A percentile compares a stretch with the other conserved stretches of the same genome.
Evolutionary conservation across 2,329 filamentous ascomycete genomes (phyloP).

Genomic region (Cryoendolithus antarcticus): DNA sequence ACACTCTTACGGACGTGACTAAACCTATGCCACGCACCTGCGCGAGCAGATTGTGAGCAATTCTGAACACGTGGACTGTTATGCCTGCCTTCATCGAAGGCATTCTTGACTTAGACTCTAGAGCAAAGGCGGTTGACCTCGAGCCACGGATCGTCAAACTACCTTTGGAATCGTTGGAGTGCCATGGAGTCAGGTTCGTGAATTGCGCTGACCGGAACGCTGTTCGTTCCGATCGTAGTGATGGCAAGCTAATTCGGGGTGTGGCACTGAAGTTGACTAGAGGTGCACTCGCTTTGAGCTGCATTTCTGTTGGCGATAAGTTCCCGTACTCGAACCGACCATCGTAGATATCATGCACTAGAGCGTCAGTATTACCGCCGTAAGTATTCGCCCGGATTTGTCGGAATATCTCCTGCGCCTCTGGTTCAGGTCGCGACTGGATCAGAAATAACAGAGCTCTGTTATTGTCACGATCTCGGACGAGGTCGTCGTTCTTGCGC

Average conservation of each 20-base stretch:
- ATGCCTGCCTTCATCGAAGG: no score
- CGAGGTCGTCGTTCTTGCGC: conserved; percentile 19
- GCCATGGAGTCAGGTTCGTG: not conserved
- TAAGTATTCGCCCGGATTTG: conserved; percentile 14
- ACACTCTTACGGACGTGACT: no score
- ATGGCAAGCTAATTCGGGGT: not conserved
- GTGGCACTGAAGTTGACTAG: no score
- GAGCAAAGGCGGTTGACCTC: no score
- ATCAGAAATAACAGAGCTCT: conserved; percentile 17
- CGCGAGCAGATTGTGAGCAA: no score
- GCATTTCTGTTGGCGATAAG: no score
- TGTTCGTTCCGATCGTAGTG: conserved; percentile 2
- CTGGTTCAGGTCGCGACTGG: conserved; percentile 15
- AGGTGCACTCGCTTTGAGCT: no score
- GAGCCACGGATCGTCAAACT: no score
- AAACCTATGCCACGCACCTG: no score
- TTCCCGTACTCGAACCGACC: not conserved
- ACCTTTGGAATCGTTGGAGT: no score
- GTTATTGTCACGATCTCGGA: conserved; percentile 19
- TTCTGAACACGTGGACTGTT: no score
- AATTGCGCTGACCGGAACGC: not conserved
- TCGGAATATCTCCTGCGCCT: conserved; percentile 19
- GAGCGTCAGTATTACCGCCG: conserved; percentile 7
- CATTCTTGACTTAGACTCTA: no score
- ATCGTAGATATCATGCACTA: conserved; percentile 1